These are phyloP conservation scores for Ceratocystis colombiana DNA, from an alignment of 2,329 filamentous ascomycete genomes.

Conservation along the genomic window DNA sequence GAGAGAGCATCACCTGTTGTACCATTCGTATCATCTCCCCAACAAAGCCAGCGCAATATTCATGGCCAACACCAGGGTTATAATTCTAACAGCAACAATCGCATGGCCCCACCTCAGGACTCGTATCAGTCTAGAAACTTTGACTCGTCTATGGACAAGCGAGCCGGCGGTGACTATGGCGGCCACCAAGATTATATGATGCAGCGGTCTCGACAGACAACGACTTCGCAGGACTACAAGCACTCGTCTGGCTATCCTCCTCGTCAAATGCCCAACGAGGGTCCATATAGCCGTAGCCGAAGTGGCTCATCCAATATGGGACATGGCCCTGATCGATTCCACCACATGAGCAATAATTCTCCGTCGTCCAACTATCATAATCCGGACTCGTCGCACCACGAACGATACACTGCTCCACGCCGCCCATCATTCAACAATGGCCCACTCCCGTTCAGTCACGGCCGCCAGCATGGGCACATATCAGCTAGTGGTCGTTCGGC, in stretches of 20 bases:
- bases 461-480: not conserved
- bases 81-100: not conserved
- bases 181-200: constrained; percentile 8
- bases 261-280: constrained; percentile 16
- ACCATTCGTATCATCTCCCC: constrained; percentile 27
- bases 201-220: constrained; percentile 22
- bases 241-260: constrained; percentile 23
- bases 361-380: constrained; percentile 6
- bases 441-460: constrained; percentile 17
- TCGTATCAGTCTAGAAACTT: constrained; percentile 17
- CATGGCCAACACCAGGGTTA: constrained; percentile 27
- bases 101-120: constrained; percentile 9
- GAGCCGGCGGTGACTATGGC: constrained; percentile 16
- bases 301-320: constrained; percentile 23
- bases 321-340: constrained; percentile 9
- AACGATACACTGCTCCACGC: constrained; percentile 14
- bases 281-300: constrained; percentile 19
- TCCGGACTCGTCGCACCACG: constrained; percentile 15
- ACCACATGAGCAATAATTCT: constrained; percentile 18
- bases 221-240: constrained; percentile 22
- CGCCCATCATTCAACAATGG: constrained; percentile 23
- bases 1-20: constrained; percentile 65
- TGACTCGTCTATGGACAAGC: constrained; percentile 18
- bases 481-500: not conserved
- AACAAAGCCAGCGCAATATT: constrained; percentile 30